Conservation (phyloP, 2,329 filamentous ascomycete genomes). For the Fusarium ramigenum region DNA sequence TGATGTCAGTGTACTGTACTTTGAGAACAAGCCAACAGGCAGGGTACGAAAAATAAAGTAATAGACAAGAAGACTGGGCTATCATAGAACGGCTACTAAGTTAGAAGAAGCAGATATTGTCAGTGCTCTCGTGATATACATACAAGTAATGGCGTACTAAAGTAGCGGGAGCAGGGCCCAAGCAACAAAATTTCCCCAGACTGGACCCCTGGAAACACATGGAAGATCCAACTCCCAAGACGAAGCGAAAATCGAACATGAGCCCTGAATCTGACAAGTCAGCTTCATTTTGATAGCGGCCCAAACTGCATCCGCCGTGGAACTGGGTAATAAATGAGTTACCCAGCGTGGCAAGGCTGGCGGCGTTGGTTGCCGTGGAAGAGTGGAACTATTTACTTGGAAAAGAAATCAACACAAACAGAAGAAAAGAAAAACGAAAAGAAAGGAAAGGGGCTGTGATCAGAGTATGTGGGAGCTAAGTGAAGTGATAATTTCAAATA, state of each 20-base stretch:
- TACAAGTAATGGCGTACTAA: background rate
- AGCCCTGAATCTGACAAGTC: conserved; percentile 26
- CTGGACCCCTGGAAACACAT: conserved; percentile 26
- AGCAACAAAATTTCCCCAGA: conserved; percentile 24
- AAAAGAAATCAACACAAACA: conserved; percentile 39
- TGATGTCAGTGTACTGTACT: background rate
- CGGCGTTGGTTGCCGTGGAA: conserved; percentile 41
- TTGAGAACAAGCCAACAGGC: background rate
- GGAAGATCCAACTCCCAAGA: conserved; percentile 12
- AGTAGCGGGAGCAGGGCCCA: conserved; percentile 9
- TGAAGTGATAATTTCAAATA: conserved; percentile 7
- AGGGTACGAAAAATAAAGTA: background rate
- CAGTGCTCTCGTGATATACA: conserved; percentile 5
- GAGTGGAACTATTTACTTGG: conserved; percentile 42
- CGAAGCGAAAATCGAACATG: conserved; percentile 13
- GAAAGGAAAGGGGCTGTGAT: conserved; percentile 13
- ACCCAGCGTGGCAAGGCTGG: conserved; percentile 37
- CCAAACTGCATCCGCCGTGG: conserved; percentile 28
- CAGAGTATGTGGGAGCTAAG: conserved; percentile 21
- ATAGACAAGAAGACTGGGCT: background rate
- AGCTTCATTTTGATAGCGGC: conserved; percentile 16
- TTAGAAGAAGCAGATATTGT: background rate
- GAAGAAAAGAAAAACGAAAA: conserved; percentile 14
- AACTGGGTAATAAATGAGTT: conserved; percentile 37
- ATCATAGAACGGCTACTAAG: background rate